Base-by-base conservation (phyloP, 208 protist species). In the Angomonas ambiguus region DNA sequence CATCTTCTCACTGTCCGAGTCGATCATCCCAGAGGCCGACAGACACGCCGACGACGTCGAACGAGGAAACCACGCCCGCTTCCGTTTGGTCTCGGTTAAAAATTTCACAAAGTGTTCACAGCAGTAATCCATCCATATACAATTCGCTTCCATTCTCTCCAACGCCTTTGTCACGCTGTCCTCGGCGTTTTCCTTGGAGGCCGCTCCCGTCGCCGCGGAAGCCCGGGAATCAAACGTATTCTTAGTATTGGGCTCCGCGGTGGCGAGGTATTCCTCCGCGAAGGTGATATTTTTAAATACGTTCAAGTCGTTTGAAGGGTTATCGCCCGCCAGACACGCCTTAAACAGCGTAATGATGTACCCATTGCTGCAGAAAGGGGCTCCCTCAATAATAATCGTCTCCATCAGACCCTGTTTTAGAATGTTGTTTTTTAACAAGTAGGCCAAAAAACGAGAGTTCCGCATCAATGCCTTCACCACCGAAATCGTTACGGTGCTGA, bases 91-190 rank as follows among this genome's bases (percentile, higher is more conserved):
- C 35, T 68, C 71, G 10, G 71, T 65, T 10, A 91, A 53, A 48
- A 87, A 88, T 18, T 49, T 45, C 13, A 85, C 72, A 45, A 74
- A 85, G 76, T 88, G 71, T 51, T 74, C 75, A 60, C 72, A 76
- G 69, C 74, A 85, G 68, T 91, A 91, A 20, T 80, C 75, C 60
- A 87, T 82, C 85, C 85, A 91, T 22, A 82, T 60, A 41, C 81
- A 82, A 65, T 91, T 88, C 28, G 61, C 55, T 59, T 85, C 77
- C 82, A 88, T 85, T 49, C 49, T 48, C n/a, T 80, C 75, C 28
- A 91, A 53, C 16, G 63, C 67, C 1, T 22, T 49, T 10, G 66
- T 68, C 24, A 79, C 2, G 4, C 27, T 11, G n/a, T 68, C 41
- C 20, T 42, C 53, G 4, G 68, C 48, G 18, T 8, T 66, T n/a